Evolutionary conservation across 2,329 filamentous ascomycete genomes (phyloP), one percentile per base, ranked within the genome.

Genomic region (Pestalotiopsis fici): DNA sequence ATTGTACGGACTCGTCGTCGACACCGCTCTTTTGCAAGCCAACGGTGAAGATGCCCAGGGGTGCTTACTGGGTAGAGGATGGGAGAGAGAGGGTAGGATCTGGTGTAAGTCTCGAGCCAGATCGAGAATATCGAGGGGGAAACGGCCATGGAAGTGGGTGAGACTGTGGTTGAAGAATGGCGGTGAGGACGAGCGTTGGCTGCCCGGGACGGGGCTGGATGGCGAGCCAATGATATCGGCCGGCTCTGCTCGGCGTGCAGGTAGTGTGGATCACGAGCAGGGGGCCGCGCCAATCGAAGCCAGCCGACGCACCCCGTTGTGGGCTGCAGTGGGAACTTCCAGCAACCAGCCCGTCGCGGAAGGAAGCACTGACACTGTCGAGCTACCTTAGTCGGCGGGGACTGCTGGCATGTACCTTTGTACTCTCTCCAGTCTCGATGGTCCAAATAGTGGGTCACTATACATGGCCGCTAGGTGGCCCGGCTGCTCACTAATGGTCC

Each of bases 21-120:
- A 82, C 81, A 83, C 81, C 81, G 81, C 81, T 83, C 79, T 83
- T 83, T 83, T 76, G 75, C 57, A 31, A 55, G 37, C 55, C 54
- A 61, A 68, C 64, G 67, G 64, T 68, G 64, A 61, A 59, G 65
- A 21, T 65, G 35, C 67, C 65, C 67, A 65, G 67, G 67, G 67
- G 28, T 50, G 59, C 23, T 50, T 65, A 55, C 59, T 64, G 66
- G 64, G 64, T 50, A 59, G 59, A 62, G 55, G 64, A 62, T 63
- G 59, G 67, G 65, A 64, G 59, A 63, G 62, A 66, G 57, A 62
- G 47, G 59, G 55, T 57, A 65, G 66, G 66, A 67, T 64, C 55
- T 64, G 66, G 66, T 67, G 67, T 61, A 59, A 68, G 67, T 66
- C 67, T 61, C 39, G 67, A 65, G 59, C 67, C 67, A 43, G 64